These are phyloP conservation scores for Kodamaea sp. DNA, from an alignment of 1,139 yeast genomes.

Conservation along the genomic window DNA sequence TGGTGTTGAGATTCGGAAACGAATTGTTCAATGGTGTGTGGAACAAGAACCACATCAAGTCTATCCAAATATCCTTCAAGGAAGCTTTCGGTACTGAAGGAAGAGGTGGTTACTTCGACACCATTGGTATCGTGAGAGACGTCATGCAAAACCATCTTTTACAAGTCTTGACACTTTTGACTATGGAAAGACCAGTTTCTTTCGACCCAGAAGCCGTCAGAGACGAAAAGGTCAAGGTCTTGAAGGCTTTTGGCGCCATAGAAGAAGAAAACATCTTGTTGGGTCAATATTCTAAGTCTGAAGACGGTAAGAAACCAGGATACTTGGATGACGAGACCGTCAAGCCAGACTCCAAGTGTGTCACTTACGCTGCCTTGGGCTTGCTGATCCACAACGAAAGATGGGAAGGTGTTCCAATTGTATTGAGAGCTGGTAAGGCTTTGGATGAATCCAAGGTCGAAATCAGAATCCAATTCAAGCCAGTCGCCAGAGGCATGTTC, in stretches of 20 bases:
- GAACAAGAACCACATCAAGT: constrained; percentile 76
- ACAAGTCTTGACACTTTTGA: constrained; percentile 86
- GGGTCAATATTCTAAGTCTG: constrained; percentile 86
- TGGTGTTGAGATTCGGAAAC: constrained; percentile 88
- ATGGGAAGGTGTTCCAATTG: constrained; percentile 98
- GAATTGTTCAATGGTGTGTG: constrained; percentile 81
- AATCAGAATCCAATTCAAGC: constrained; percentile 88
- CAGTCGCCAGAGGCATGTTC: constrained; percentile 81
- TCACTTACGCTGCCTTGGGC: constrained; percentile 87
- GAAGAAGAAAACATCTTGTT: constrained; percentile 66
- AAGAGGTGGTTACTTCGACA: constrained; percentile 96
- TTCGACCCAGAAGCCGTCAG: constrained; percentile 91
- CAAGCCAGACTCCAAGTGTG: constrained; percentile 74
- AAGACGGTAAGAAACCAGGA: constrained; percentile 86
- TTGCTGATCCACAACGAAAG: constrained; percentile 83
- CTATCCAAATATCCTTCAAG: constrained; percentile 87
- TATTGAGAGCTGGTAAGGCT: constrained; percentile 96
- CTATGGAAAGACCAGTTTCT: constrained; percentile 94
- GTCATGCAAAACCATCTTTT: constrained; percentile 97
- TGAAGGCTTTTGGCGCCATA: constrained; percentile 76
- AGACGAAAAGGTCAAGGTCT: constrained; percentile 92
- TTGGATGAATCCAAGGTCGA: constrained; percentile 91
- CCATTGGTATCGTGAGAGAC: constrained; percentile 93
- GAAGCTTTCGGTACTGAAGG: constrained; percentile 99
- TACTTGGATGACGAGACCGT: constrained; percentile 96